Percentiles rank a stretch among this genome's conserved stretches.
phyloP scores from a whole-genome alignment of 495 filamentous ascomycete species.

The Talaromyces adpressus region DNA sequence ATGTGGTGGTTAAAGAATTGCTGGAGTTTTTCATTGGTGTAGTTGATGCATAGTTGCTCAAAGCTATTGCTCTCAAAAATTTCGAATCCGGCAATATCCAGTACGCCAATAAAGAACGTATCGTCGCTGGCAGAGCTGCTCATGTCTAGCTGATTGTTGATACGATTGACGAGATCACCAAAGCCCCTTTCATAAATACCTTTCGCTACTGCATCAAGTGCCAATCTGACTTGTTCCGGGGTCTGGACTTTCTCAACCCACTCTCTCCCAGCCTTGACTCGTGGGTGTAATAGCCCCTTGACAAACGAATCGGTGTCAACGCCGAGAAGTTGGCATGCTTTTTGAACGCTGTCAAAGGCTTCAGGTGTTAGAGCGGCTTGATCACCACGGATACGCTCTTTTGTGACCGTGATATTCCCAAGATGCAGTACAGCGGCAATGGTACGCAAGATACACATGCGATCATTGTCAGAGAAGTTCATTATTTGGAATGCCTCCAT shows the following conservation, averaged over 20 bases:
- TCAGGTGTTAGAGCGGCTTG: slow-evolving; percentile 78
- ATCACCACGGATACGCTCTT: slow-evolving; percentile 83
- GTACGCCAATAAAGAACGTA: slow-evolving; percentile 90
- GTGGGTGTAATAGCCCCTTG: slow-evolving; percentile 82
- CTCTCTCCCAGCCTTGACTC: slow-evolving; percentile 90
- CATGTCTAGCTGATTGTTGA: slow-evolving; percentile 86
- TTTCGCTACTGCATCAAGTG: slow-evolving; percentile 88
- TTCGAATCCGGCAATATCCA: slow-evolving; percentile 99
- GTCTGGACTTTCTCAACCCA: slow-evolving; percentile 98
- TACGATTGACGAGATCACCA: slow-evolving; percentile 82
- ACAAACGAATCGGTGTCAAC: slow-evolving; percentile 79
- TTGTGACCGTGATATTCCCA: slow-evolving; percentile 82
- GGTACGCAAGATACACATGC: slow-evolving; percentile 73
- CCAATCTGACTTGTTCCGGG: slow-evolving; percentile 86
- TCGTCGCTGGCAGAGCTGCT: slow-evolving; percentile 74
- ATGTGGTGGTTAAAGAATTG: slow-evolving; percentile 99
- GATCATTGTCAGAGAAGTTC: slow-evolving; percentile 85
- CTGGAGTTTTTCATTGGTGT: slow-evolving; percentile 98
- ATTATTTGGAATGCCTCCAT: slow-evolving; percentile 93
- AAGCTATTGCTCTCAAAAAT: slow-evolving; percentile 99
- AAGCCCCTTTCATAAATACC: slow-evolving; percentile 97
- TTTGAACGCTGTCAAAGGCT: slow-evolving; percentile 60
- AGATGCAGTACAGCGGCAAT: slow-evolving; percentile 89
- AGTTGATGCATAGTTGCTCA: slow-evolving; percentile 99
- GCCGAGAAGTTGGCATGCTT: slow-evolving; percentile 76